Conservation (phyloP, 768 basidiomycete species). For the Suillus clintonianus region DNA sequence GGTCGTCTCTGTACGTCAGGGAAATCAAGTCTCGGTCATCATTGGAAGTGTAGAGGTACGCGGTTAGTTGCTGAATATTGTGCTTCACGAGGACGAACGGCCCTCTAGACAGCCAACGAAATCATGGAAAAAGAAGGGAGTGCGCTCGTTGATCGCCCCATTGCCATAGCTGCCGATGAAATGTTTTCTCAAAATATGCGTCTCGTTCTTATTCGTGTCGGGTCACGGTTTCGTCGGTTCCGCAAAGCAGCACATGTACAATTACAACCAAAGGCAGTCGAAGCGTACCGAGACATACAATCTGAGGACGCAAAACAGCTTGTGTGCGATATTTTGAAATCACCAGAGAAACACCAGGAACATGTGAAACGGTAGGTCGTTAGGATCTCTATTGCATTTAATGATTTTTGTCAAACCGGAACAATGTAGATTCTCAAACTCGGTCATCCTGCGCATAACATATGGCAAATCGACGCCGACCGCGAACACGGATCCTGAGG, state of each 20-base stretch:
- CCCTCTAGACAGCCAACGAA: constrained; percentile 45
- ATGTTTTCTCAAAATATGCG: constrained; percentile 56
- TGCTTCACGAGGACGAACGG: constrained; percentile 15
- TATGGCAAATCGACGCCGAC: constrained; percentile 54
- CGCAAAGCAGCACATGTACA: constrained; percentile 54
- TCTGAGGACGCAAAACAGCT: constrained; percentile 28
- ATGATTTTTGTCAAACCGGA: not conserved
- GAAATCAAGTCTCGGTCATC: constrained; percentile 26
- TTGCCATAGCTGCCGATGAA: constrained; percentile 51
- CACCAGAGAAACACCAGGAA: not conserved
- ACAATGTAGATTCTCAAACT: constrained; percentile 42
- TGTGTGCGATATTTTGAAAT: constrained; percentile 6
- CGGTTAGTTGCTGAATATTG: not conserved
- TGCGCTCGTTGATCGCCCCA: constrained; percentile 47
- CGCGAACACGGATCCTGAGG: constrained; percentile 26
- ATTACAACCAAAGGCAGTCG: constrained; percentile 46
- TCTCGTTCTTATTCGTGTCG: constrained; percentile 48
- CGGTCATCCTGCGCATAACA: constrained; percentile 47
- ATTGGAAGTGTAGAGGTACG: constrained; percentile 22
- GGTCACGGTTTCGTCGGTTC: constrained; percentile 55
- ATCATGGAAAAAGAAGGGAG: constrained; percentile 61
- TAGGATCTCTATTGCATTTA: not conserved
- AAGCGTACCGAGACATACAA: constrained; percentile 44
- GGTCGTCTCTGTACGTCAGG: constrained; percentile 24
- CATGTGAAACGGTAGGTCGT: not conserved